Evolutionary conservation across 306 rosid species (phyloP), one percentile per base, ranked within the genome.

Genomic region (Prunus campanulata): DNA sequence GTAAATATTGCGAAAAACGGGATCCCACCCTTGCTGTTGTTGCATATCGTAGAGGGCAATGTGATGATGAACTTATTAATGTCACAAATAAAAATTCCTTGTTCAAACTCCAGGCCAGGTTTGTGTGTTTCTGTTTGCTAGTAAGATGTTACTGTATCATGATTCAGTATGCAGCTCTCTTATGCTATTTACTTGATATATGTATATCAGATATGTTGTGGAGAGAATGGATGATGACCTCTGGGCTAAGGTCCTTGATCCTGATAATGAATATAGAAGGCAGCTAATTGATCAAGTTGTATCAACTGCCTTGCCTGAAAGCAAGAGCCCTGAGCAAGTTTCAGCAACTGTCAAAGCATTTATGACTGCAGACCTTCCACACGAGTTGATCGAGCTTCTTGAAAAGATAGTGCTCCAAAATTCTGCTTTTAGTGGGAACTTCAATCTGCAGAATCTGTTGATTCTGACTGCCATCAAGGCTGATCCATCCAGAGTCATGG

Each of bases 51-150:
- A 87, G 99, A 73, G 98, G 99, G 64, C 98, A 92, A 74, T 96
- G 99, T 80, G 98, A 92, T 80, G 98, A 96, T 25, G 99, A 96
- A 79, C 98, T 96, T 54, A 83, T 96, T 72, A 85, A 86, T 67
- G 99, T 96, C 67, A 96, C 99, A 71, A 96, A 91, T 84, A 96
- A 87, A 85, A 96, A 89, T 79, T 96, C 98, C 63, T 81, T 96
- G 91, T 96, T 96, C 89, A 96, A 96, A 85, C 89, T 96, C 71
- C 99, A 91, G 88, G 97, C 99, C 68, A 96, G 99, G 99, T 96
- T 78, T 81, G 93, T 86, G 72, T 39, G 18, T 32, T 44, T 25
- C 71, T 59, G 18, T 82, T 77, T 72, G 3, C n/a, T 66, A 8
- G 24, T 68, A 35, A 19, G 11, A 13, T 74, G 59, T 57, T 35